Conservation (phyloP, 2,329 filamentous ascomycete species). For the Sphaerulina musiva region DNA sequence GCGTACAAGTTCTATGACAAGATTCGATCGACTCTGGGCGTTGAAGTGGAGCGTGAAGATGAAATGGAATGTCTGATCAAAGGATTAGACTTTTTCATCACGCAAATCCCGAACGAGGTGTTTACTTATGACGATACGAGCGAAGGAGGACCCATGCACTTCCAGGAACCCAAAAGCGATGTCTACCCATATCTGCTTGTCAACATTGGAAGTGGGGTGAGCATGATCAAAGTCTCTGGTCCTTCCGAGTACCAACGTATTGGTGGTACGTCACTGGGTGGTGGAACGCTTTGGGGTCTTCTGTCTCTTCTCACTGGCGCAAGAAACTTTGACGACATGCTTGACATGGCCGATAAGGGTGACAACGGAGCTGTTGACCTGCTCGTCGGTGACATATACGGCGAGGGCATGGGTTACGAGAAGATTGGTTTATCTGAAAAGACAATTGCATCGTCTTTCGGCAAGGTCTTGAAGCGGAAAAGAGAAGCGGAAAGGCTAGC, state of each 20-base stretch:
- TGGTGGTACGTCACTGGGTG: slow-evolving; percentile 87
- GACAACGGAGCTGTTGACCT: slow-evolving; percentile 94
- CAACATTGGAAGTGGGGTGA: slow-evolving; percentile 95
- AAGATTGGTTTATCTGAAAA: slow-evolving; percentile 95
- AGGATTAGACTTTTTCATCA: slow-evolving; percentile 98
- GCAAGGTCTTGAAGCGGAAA: slow-evolving; percentile 93
- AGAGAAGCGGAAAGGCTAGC: slow-evolving; percentile 71
- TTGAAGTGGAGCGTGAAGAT: slow-evolving; percentile 86
- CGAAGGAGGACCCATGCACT: slow-evolving; percentile 70
- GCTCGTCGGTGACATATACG: slow-evolving; percentile 96
- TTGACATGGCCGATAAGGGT: slow-evolving; percentile 79
- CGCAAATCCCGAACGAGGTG: slow-evolving; percentile 91
- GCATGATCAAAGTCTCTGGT: slow-evolving; percentile 93
- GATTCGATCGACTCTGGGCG: slow-evolving; percentile 73
- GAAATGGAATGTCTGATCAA: slow-evolving; percentile 95
- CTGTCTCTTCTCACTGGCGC: slow-evolving; percentile 89
- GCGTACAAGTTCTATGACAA: slow-evolving; percentile 96
- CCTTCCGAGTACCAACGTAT: slow-evolving; percentile 82
- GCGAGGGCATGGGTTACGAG: slow-evolving; percentile 88
- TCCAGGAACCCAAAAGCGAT: slow-evolving; percentile 67
- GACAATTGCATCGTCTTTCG: slow-evolving; percentile 92
- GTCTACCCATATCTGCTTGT: slow-evolving; percentile 96
- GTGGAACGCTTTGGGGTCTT: slow-evolving; percentile 95
- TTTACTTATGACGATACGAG: slow-evolving; percentile 85
- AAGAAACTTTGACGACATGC: slow-evolving; percentile 94